Evolutionary conservation across 345 rosid genomes (phyloP), one percentile per base, ranked within the genome.

Genomic region (Eucalyptus regnans): DNA sequence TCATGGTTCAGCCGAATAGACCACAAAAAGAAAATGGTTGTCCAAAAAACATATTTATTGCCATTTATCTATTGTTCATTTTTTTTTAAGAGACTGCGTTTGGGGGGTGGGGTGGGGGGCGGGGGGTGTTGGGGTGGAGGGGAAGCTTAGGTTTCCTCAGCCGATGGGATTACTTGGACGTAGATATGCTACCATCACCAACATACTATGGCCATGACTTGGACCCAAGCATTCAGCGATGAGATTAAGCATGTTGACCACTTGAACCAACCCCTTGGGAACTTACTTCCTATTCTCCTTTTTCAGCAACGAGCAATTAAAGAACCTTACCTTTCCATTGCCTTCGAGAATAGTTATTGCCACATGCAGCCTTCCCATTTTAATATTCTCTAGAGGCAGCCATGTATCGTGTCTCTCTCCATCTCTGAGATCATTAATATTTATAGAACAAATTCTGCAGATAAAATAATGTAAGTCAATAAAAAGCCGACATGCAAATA

Each of bases 291-390:
- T 31, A 87, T 88, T 87, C 68, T 86, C 76, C 52, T 86, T 41
- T 85, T 17, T 58, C 58, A 31, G 48, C 86, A 29, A 17, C 50
- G 2, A 37, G 44, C 3, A 41, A 49, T 33, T 33, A 33, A 54
- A 14, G 68, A 68, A 48, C 44, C 37, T 46, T 88, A 96, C 97
- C 97, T 95, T 95, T 50, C 87, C 64, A 17, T 88, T 93, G 51
- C 88, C 93, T 92, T 95, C 96, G 33, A 91, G 66, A 33, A 97
- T 94, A 25, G 99, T 96, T 49, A 98, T 88, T 14, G 99, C 99
- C 50, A 98, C 94, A 90, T 94, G 98, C 93, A 98, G 91, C 93
- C 98, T 95, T 87, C 99, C 99, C 90, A 91, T 94, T 93, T 95
- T 98, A 58, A 96, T 91, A 89, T 97, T 93, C 93, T 94, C 92